Base-by-base conservation (phyloP, 176 grass and related monocot species). In the Alloteropsis semialata region DNA sequence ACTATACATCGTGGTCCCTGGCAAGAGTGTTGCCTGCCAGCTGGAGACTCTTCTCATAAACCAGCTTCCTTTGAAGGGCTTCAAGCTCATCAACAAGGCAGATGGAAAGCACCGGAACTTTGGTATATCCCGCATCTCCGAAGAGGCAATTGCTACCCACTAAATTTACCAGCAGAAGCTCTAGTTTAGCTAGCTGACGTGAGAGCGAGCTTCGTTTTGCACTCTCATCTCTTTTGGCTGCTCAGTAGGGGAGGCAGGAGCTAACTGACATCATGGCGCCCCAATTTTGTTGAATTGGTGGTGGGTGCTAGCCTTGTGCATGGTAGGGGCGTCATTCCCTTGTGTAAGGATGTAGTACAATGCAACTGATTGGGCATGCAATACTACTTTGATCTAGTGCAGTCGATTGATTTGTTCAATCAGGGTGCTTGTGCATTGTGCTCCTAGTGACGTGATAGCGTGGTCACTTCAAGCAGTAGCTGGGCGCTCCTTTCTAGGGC, bases 1-100 rank as follows among this genome's bases (percentile, higher is more conserved):
- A 43, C 38, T 99, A 37, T 96, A 99, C 66, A n/a, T 91, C 13
- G 2, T 90, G 65, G 96, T 93, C 58, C 91, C 93, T 50, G 96
- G 96, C 79, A 99, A 96, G 91, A 99, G 93, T 14, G 12, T 93
- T 65, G 96, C 96, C 34, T 91, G 92, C 84, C 91, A 91, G 88
- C 81, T 98, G 81, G 96, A 98, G 84, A 98, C 96, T 29, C 92
- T 98, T 36, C 88, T 98, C 34, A 93, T 98, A 74, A 98, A 98
- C 37, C 90, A 93, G 81, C 90, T 98, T 30, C 89, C 95, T 62
- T 46, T 72, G 27, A 89, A 84, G 64, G 96, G 92, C 36, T 95
- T 98, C 64, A 91, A 82, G 80, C 89, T 99, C 38, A 62, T 88
- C 42, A 99, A 92, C 42, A 90, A 93, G 82, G 92, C 87, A 55